Percentiles rank a stretch among this genome's conserved stretches.
phyloP scores from a whole-genome alignment of 495 filamentous ascomycete genomes.

The Chlorociboria aeruginascens region DNA sequence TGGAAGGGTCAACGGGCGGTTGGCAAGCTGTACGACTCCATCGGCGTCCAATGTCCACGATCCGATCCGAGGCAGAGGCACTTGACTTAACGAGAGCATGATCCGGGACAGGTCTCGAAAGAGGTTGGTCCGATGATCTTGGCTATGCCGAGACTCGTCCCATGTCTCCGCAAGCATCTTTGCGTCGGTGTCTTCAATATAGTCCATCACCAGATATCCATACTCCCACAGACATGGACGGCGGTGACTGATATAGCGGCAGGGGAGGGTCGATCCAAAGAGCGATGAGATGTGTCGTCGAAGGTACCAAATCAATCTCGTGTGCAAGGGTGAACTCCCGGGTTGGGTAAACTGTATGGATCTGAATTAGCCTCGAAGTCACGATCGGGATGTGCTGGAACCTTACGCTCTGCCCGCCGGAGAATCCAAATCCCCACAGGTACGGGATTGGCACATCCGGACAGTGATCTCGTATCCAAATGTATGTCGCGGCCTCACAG shows the following conservation, averaged over 20 bases:
- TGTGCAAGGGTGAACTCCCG: background rate
- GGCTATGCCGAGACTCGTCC: background rate
- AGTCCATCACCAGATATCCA: background rate
- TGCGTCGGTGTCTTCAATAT: background rate
- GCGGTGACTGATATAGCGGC: background rate
- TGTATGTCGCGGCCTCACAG: slow-evolving; percentile 5
- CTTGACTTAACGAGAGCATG: background rate
- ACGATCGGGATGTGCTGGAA: background rate
- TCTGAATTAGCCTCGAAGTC: background rate
- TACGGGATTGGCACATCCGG: slow-evolving; percentile 1
- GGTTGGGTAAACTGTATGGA: background rate
- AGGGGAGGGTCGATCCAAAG: background rate
- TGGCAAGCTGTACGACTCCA: background rate
- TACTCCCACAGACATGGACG: background rate
- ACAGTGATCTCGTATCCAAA: slow-evolving; percentile 4
- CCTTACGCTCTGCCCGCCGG: background rate
- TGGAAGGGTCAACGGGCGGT: background rate
- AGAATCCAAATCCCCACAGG: slow-evolving; percentile 2
- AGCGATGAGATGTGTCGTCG: background rate
- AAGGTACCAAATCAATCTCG: background rate
- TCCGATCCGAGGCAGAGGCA: background rate
- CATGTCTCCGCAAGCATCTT: background rate
- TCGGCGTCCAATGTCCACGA: background rate
- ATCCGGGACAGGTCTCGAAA: background rate
- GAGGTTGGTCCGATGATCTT: background rate